Evolutionary conservation across 345 rosid genomes (phyloP).

Genomic region (Iberis pinnata): DNA sequence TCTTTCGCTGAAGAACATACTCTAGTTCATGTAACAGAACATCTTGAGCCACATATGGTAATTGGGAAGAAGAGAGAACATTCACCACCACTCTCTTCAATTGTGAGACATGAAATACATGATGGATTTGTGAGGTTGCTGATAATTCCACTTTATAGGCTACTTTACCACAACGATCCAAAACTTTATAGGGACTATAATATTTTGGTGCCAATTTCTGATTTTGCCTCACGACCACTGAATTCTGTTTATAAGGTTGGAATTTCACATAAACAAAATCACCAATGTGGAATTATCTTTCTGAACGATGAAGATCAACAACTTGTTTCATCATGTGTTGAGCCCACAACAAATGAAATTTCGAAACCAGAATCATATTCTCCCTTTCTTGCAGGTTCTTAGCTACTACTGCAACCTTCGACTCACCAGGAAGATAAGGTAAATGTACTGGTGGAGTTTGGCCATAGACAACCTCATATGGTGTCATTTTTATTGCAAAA

Average conservation of each 20-base stretch:
- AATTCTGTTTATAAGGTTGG: not conserved
- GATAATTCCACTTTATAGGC: not conserved
- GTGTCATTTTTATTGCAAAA: not conserved
- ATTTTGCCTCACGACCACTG: too few species aligned
- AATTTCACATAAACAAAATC: not conserved
- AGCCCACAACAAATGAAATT: not conserved
- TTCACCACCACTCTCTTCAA: not conserved
- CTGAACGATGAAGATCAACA: not conserved
- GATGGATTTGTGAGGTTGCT: not conserved
- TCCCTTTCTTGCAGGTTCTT: too few species aligned
- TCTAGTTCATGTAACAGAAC: too few species aligned
- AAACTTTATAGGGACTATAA: not conserved
- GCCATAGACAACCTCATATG: not conserved
- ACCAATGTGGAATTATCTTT: not conserved
- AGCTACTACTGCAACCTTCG: not conserved
- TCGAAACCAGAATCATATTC: not conserved
- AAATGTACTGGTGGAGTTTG: not conserved
- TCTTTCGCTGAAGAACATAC: too few species aligned
- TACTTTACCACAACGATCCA: not conserved
- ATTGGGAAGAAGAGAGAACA: too few species aligned
- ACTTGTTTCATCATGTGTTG: not conserved
- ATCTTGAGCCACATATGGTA: too few species aligned
- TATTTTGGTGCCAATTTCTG: too few species aligned
- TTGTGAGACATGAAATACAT: not conserved
- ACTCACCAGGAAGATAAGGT: not conserved